Evolutionary conservation across 2,329 filamentous ascomycete genomes (phyloP), one percentile per base, ranked within the genome.

Genomic region (Hirsutella thompsonii): DNA sequence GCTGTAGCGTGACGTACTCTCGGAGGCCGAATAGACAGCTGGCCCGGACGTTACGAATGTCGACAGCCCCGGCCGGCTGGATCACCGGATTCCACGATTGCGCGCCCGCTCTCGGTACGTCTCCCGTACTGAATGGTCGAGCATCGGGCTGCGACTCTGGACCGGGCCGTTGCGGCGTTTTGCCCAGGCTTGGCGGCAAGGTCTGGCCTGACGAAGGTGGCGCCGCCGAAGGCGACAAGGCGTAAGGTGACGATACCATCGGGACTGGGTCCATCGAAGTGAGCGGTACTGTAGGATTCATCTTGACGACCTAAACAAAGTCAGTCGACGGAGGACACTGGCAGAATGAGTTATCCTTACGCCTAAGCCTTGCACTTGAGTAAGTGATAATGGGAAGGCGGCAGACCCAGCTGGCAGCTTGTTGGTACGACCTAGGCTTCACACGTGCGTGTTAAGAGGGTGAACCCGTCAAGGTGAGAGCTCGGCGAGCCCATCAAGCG

Each of bases 1-100:
- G 51, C 47, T 57, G 55, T 14, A 64, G 45, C 3, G 50, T 51
- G 18, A 62, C 42, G 38, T 59, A 61, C 47, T 65, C 60, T 28
- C 54, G 53, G 38, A 67, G 42, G 4, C 56, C 54, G 42, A 56
- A 57, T 37, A 61, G 59, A 35, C 58, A 61, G 42, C 52, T 62
- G 4, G 52, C 52, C 45, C 52, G 57, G 39, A 62, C 37, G 38
- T 44, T 47, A 13, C 43, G 49, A 8, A 58, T 45, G 23, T 52
- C 51, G 5, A 64, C 53, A 20, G 51, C 43, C 8, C 51, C 48
- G 8, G 49, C 46, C 11, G 42, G 43, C 19, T 54, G 46, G 13
- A 49, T 41, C 13, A 49, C 41, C 14, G 51, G 48, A 6, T 44
- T 47, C 40, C 49, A 21, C 16, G 46, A 38, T 49, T 39, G 32